phyloP scores from a whole-genome alignment of 768 basidiomycete species.

The Roridomyces roridus region DNA sequence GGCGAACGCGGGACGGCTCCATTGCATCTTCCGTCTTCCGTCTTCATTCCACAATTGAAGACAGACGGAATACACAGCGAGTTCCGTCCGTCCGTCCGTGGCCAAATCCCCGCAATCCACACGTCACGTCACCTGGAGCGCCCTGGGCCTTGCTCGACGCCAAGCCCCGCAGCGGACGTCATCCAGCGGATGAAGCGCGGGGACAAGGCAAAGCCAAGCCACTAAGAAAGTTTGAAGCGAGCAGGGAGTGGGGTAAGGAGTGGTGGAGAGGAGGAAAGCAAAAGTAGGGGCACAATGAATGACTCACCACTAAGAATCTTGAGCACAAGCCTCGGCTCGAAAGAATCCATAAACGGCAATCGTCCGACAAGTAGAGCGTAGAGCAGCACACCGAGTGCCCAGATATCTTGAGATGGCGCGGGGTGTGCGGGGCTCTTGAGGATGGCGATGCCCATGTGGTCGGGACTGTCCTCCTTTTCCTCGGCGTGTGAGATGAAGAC shows the following conservation, averaged over 20 bases:
- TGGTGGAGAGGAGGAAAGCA: background rate
- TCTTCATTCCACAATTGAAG: too few relatives aligned
- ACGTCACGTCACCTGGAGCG: too few relatives aligned
- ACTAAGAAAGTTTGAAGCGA: too few relatives aligned
- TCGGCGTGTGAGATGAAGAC: slow-evolving; percentile 6
- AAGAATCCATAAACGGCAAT: slow-evolving; percentile 89
- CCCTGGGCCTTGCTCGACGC: too few relatives aligned
- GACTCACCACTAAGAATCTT: slow-evolving; percentile 89
- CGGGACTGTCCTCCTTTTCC: background rate
- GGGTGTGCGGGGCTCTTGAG: slow-evolving; percentile 38
- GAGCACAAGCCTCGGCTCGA: slow-evolving; percentile 90
- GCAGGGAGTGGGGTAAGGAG: too few relatives aligned
- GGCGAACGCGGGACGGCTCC: too few relatives aligned
- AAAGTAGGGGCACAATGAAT: slow-evolving; percentile 20
- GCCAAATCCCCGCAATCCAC: too few relatives aligned
- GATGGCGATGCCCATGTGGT: slow-evolving; percentile 1
- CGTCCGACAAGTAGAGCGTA: slow-evolving; percentile 83
- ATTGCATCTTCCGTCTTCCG: too few relatives aligned
- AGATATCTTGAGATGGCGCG: slow-evolving; percentile 85
- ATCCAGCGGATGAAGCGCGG: too few relatives aligned
- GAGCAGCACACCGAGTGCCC: slow-evolving; percentile 93
- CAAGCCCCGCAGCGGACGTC: too few relatives aligned
- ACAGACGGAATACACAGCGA: too few relatives aligned
- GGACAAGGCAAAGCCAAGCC: background rate
- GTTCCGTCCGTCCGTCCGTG: too few relatives aligned